Conservation (phyloP, 2,329 filamentous ascomycete species). For the Alternaria sp. region DNA sequence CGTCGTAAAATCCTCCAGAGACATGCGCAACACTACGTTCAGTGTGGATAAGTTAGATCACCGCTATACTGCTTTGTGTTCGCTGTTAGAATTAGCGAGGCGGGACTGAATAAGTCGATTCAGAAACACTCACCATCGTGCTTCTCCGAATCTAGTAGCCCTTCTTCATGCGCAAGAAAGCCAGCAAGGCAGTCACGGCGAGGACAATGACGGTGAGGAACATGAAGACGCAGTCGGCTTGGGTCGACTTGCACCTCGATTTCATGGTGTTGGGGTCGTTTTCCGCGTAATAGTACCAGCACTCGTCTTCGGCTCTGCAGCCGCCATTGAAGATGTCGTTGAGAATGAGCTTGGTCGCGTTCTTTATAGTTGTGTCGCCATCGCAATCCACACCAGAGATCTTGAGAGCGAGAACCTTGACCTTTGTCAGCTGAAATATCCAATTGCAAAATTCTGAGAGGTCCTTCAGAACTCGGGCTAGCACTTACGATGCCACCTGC, state of each 20-base stretch:
- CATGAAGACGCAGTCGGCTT: conserved; percentile 37
- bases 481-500: conserved; percentile 6
- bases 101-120: neutral
- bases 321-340: conserved; percentile 31
- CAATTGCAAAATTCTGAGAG: neutral
- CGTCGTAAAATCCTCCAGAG: neutral
- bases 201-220: conserved; percentile 26
- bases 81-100: neutral
- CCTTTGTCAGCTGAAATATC: neutral
- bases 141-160: conserved; percentile 8
- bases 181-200: conserved; percentile 13
- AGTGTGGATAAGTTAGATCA: neutral
- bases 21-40: neutral
- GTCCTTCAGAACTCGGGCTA: neutral
- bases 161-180: conserved; percentile 17
- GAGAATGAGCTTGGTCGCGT: neutral
- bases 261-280: neutral
- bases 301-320: neutral
- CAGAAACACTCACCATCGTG: neutral
- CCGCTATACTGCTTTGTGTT: neutral
- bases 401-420: conserved; percentile 29
- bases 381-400: conserved; percentile 21
- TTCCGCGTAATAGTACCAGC: neutral
- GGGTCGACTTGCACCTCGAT: conserved; percentile 24
- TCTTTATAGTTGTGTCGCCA: neutral